A percentile compares a stretch with the other conserved stretches of the same genome.
phyloP scores from a whole-genome alignment of 1,284 basidiomycete species.

The Xanthoconium separans region DNA sequence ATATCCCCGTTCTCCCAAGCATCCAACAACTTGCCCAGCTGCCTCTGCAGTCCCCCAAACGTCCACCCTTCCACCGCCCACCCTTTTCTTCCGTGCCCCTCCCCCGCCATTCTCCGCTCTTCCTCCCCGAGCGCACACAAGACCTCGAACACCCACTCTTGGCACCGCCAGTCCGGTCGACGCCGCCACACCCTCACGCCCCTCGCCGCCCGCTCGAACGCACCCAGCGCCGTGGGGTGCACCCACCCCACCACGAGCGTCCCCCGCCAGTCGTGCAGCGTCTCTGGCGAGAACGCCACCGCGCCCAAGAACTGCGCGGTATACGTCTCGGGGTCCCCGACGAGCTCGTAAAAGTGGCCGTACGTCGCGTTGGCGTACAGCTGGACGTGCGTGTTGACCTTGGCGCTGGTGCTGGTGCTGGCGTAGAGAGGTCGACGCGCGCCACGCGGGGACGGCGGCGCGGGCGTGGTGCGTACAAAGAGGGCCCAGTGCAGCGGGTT shows the following conservation, averaged over 20 bases:
- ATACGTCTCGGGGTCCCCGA: conserved; percentile 25
- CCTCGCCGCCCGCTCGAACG: conserved; percentile 18
- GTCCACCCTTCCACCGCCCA: background rate
- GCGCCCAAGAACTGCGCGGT: conserved; percentile 17
- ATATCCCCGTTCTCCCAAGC: conserved; percentile 34
- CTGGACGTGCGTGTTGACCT: too few species aligned
- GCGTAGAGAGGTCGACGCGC: too few species aligned
- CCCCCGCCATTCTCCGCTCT: background rate
- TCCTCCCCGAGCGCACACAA: conserved; percentile 9
- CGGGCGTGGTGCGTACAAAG: conserved; percentile 24
- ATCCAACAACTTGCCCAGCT: conserved; percentile 26
- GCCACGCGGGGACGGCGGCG: background rate
- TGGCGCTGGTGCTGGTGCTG: too few species aligned
- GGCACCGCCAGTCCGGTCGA: conserved; percentile 22
- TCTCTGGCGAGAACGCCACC: conserved; percentile 4
- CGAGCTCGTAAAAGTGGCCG: conserved; percentile 27
- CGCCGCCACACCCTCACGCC: conserved; percentile 17
- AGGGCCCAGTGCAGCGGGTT: conserved; percentile 29
- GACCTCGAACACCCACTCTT: conserved; percentile 30
- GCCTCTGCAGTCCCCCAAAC: conserved; percentile 16
- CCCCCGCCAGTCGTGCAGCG: conserved; percentile 23
- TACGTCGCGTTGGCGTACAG: background rate
- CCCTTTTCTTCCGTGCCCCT: too few species aligned
- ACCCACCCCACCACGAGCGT: conserved; percentile 25
- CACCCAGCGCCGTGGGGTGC: conserved; percentile 6